Base-by-base conservation (phyloP, 768 basidiomycete species). In the Trametes elegans region DNA sequence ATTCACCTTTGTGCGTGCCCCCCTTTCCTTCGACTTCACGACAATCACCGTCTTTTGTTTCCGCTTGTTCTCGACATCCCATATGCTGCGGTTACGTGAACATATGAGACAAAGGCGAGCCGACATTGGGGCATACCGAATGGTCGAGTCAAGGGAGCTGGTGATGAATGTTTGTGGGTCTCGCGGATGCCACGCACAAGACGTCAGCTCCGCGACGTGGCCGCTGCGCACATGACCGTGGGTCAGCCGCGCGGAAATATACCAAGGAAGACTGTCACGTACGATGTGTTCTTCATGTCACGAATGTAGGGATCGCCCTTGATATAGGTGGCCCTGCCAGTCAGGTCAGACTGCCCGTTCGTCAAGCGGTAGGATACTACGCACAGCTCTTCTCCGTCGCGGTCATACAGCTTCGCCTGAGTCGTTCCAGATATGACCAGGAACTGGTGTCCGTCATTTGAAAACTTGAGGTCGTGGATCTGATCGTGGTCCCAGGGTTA, bases 251-350 rank as follows among this genome's bases (percentile, higher is more conserved):
- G 38, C 31, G 13, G 21, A 6, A 23, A 27, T 19, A 31, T 29
- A 47, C 18, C 42, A 61, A 57, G 8, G 26, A 54, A 19, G 14
- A 53, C 57, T 26, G 1, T 8, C 44, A 76, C 93, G 61, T 64
- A 96, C 96, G 88, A 80, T n/a, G 97, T 99, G 67, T 98, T 88
- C 71, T 93, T 93, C 91, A 99, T 95, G 73, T 99, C 97, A 52
- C 97, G 88, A 62, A 99, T 90, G 70, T 98, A 99, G 56, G 90
- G 92, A 73, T 99, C 97, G 29, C 97, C 97, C 74, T 98, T 98
- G 67, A 93, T 78, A 69, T 80, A 88, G 55, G 85, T 85, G 59
- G 85, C 83, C 72, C 89, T 88, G 64, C 53, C 51, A 64, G 76
- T 78, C 73, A 78, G 74, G 76, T 82, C 69, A 77, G 74, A 71